Base-by-base conservation (phyloP, 1,284 basidiomycete species). In the Rhizoctonia solani region DNA sequence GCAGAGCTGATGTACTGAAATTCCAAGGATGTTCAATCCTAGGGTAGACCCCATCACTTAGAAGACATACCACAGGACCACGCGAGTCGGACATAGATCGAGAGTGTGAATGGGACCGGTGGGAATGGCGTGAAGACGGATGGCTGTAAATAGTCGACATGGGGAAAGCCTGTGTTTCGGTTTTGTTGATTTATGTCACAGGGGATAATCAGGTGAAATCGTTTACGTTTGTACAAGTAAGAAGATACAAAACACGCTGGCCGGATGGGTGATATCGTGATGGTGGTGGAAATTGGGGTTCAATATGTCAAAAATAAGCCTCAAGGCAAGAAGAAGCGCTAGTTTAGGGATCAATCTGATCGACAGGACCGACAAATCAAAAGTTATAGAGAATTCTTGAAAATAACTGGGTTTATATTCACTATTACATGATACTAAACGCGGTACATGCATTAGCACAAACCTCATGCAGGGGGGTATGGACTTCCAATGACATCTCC, bases 1-100 rank as follows among this genome's bases (percentile, higher is more conserved):
- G 47, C 59, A 27, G 59, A 63, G 37, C 59, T 53, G 59, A 63
- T 63, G n/a, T 63, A 63, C 59, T 63, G 21, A 16, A 32, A 50
- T 61, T 46, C 21, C 19, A 23, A 4, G 37, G 30, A 8, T 42
- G 34, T 37, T 23, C 16, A 42, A 34, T 32, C 11, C 32, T 2
- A 37, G 23, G 27, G 47, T 30, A 34, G 49, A 1, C 14, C 16
- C 5, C 25, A 21, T 3, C 9, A 32, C 25, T n/a, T 29, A 30
- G n/a, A 30, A 42, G 8, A 42, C 59, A 27, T 50, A 63, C 59
- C 25, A 63, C 59, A 6, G 59, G 59, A n/a, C 59, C 59, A 53
- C 59, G 59, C 49, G 59, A 34, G 6, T 63, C 59, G 9, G 59
- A 63, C 59, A 63, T 63, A 34, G 59, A 52, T 21, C 59, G 59